Percentiles rank a stretch among this genome's conserved stretches.
Evolutionary conservation across 2,329 filamentous ascomycete genomes (phyloP).

Genomic region (Epichloe festucae): DNA sequence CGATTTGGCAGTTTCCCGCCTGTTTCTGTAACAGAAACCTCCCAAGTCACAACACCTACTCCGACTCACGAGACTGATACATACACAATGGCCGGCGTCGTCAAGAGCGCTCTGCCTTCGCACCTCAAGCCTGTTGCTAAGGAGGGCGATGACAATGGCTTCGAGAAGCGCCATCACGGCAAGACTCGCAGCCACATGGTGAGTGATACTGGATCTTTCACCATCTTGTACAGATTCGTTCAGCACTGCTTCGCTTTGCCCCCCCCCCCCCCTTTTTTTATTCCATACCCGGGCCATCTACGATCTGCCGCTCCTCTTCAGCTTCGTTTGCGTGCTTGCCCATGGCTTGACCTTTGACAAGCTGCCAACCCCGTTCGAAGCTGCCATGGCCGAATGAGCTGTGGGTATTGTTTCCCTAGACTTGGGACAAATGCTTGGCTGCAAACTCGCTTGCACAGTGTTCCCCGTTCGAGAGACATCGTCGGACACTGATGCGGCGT

Average conservation of each 20-base stretch:
- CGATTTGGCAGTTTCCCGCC: not conserved
- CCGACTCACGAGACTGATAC: slow-evolving; percentile 6
- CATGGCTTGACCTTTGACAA: not conserved
- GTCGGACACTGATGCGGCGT: not conserved
- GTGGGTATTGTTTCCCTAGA: not conserved
- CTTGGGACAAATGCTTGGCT: not conserved
- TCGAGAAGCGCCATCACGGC: slow-evolving; percentile 60
- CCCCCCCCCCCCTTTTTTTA: not conserved
- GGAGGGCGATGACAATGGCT: slow-evolving; percentile 32
- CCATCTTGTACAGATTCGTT: not conserved
- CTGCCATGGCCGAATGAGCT: not conserved
- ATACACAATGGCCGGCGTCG: slow-evolving; percentile 51
- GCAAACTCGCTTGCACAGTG: not conserved
- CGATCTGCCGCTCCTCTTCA: not conserved
- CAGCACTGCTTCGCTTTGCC: not conserved
- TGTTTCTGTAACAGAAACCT: not conserved
- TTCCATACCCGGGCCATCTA: not conserved
- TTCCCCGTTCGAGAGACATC: not conserved
- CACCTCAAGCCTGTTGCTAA: slow-evolving; percentile 58
- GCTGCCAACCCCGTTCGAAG: not conserved
- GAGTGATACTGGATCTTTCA: slow-evolving; percentile 27
- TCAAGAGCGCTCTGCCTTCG: slow-evolving; percentile 66
- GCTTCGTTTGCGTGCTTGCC: not conserved
- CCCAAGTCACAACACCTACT: not conserved
- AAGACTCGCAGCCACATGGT: slow-evolving; percentile 81